These are phyloP conservation scores for Gleditsia sinensis DNA, from an alignment of 306 rosid genomes.

Conservation along the genomic window DNA sequence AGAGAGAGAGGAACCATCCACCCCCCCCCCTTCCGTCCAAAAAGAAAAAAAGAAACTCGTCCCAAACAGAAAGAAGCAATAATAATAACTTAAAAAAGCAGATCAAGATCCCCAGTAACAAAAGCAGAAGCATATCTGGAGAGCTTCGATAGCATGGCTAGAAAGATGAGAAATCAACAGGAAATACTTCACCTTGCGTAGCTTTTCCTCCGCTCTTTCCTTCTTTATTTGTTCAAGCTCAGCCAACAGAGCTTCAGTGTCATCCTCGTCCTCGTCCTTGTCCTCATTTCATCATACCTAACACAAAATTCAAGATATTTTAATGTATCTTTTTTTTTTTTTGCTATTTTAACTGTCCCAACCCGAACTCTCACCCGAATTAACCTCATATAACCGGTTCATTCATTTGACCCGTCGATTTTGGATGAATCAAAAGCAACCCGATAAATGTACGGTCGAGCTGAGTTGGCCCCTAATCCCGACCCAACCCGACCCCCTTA, in stretches of 20 bases:
- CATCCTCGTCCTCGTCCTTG: conserved; percentile 69
- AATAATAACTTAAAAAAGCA: background rate
- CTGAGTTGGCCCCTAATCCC: too few species aligned
- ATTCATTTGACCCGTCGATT: too few species aligned
- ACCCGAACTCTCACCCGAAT: too few species aligned
- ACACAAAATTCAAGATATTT: background rate
- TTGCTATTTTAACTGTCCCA: too few species aligned
- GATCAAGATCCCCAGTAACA: background rate
- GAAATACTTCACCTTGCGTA: conserved; percentile 59
- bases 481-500: too few species aligned
- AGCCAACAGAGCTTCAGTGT: conserved; percentile 86
- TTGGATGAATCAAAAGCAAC: too few species aligned
- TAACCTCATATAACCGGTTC: too few species aligned
- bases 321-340: too few species aligned
- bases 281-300: conserved; percentile 65
- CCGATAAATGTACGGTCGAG: too few species aligned
- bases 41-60: too few species aligned
- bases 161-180: background rate
- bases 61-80: background rate
- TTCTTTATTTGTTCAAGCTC: conserved; percentile 98
- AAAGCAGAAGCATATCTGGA: background rate
- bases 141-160: conserved; percentile 17
- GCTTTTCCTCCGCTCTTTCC: conserved; percentile 96
- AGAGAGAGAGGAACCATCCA: background rate
- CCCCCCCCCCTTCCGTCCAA: background rate